Base-by-base conservation (phyloP, 257 asterid genomes). In the Hygrophila difformis region DNA sequence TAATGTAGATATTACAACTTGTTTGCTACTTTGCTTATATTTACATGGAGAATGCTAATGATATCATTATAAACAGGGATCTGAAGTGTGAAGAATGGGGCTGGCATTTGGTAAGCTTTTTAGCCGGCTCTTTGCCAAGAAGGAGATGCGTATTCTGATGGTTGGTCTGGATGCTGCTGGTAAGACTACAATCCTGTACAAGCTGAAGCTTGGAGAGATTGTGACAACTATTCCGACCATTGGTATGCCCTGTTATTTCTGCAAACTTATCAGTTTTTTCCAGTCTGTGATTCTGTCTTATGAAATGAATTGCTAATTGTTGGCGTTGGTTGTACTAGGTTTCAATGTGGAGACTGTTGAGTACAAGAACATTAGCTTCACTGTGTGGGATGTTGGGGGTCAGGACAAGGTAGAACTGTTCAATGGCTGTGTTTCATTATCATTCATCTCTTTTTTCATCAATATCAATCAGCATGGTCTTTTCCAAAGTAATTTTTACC, bases 381-480 rank as follows among this genome's bases (percentile, higher is more conserved):
- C 93, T 2, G 93, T 84, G 10, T 84, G 93, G 95, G 95, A 84
- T 76, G 91, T 84, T 8, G 95, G 95, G 18, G 95, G 93, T 61
- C 95, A 81, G 68, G 93, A 84, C 78, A 84, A 84, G 95, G 93
- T 77, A 54, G 39, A 62, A 37, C 20, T 9, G 34, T 39, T 19
- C n/a, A n/a, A n/a, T n/a, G n/a, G n/a, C n/a, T n/a, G n/a, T n/a
- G n/a, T n/a, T n/a, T n/a, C n/a, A 2, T 47, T 20, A 28, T 47
- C 28, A 26, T 23, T 40, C 18, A 16, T 18, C n/a, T 55, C 18
- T 12, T 37, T 33, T 55, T 37, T 12, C 21, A 13, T 52, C 22
- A 2, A 48, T 15, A 13, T 12, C 18, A 20, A 36, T 56, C 34
- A 31, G 15, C 8, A 52, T 12, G 33, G 16, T 10, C n/a, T 12